phyloP scores from a whole-genome alignment of 116 monocot species.

The Dioscorea cayenensis region DNA sequence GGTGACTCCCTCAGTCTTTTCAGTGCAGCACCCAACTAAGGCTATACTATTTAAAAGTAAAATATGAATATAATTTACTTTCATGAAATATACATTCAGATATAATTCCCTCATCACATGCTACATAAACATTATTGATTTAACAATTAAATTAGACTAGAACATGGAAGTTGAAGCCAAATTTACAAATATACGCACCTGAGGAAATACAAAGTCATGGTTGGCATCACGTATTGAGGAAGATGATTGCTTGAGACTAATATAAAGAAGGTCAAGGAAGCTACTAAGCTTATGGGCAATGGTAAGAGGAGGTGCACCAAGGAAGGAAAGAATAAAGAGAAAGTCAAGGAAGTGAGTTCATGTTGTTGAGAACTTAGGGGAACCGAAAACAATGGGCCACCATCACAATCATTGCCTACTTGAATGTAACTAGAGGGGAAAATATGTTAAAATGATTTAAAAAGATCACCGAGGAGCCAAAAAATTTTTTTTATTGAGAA shows the following conservation, averaged over 20 bases:
- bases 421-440: background rate
- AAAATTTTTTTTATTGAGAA: background rate
- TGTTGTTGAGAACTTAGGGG: background rate
- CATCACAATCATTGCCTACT: background rate
- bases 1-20: too few species aligned
- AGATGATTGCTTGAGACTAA: too few species aligned
- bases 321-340: too few species aligned
- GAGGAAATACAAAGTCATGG: slow-evolving; percentile 90
- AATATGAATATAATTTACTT: background rate
- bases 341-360: too few species aligned
- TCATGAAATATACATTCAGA: background rate
- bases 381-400: background rate
- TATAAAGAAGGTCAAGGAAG: too few species aligned
- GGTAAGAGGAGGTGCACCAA: too few species aligned
- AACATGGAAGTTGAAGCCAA: background rate
- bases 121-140: background rate
- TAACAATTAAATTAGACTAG: background rate
- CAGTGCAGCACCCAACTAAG: background rate
- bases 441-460: background rate
- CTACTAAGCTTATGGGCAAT: too few species aligned
- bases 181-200: slow-evolving; percentile 31
- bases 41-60: background rate
- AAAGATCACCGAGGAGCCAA: background rate
- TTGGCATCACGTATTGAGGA: slow-evolving; percentile 79
- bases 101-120: background rate